Conservation (phyloP, 192 early-diverging fungal genomes). For the Coemansia sp. region DNA sequence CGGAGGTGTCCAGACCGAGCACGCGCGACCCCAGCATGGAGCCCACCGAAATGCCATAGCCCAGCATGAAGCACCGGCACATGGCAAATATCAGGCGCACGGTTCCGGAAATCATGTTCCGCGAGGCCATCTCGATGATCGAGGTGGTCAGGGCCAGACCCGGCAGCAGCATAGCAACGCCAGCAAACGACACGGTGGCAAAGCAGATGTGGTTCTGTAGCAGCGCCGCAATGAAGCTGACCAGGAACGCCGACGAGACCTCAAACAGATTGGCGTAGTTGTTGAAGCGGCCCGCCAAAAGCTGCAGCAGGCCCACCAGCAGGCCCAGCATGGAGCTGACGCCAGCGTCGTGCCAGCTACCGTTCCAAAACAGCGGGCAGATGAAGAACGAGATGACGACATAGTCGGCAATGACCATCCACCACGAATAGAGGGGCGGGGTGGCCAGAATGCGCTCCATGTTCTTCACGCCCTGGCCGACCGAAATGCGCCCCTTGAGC, state of each 20-base stretch:
- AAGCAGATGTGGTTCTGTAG: constrained; percentile 60
- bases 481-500: constrained; percentile 54
- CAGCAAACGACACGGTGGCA: constrained; percentile 55
- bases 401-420: constrained; percentile 54
- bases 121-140: constrained; percentile 81
- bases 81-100: constrained; percentile 78
- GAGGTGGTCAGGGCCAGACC: constrained; percentile 76
- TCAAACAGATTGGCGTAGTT: constrained; percentile 69
- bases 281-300: constrained; percentile 56
- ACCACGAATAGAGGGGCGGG: constrained; percentile 54
- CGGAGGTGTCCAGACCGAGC: constrained; percentile 38
- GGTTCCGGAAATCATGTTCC: constrained; percentile 82
- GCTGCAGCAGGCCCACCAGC: constrained; percentile 56
- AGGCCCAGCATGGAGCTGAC: constrained; percentile 51
- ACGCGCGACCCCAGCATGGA: constrained; percentile 55
- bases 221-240: constrained; percentile 56
- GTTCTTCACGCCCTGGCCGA: constrained; percentile 60
- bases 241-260: constrained; percentile 57
- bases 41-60: constrained; percentile 66
- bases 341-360: constrained; percentile 60
- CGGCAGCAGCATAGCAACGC: constrained; percentile 58
- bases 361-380: constrained; percentile 63
- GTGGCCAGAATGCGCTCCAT: constrained; percentile 55
- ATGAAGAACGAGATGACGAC: constrained; percentile 54
- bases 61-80: constrained; percentile 71